Conservation (phyloP, 768 basidiomycete species). For the Suillus clintonianus region DNA sequence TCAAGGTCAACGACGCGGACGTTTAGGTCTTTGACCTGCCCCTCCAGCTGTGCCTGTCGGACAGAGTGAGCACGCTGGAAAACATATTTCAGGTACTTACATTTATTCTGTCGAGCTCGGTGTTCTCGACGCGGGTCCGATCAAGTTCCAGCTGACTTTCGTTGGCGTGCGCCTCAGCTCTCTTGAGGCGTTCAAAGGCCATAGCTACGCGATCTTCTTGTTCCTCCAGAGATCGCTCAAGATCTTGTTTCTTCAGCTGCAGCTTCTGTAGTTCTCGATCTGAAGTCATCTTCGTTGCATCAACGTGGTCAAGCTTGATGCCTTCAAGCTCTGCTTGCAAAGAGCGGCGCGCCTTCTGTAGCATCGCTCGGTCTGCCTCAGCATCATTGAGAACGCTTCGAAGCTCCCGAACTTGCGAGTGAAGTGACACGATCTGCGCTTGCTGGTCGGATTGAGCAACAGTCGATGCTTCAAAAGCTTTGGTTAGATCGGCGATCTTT, state of each 20-base stretch:
- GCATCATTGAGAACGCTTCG: slow-evolving; percentile 82
- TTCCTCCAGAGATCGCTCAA: slow-evolving; percentile 77
- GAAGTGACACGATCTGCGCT: slow-evolving; percentile 77
- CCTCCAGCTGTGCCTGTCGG: slow-evolving; percentile 75
- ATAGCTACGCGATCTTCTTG: slow-evolving; percentile 72
- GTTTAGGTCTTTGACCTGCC: slow-evolving; percentile 83
- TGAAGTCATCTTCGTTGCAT: slow-evolving; percentile 66
- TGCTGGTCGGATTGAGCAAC: slow-evolving; percentile 80
- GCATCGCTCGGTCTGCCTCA: slow-evolving; percentile 74
- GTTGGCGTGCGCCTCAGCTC: slow-evolving; percentile 73
- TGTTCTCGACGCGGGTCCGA: slow-evolving; percentile 78
- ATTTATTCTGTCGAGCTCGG: slow-evolving; percentile 75
- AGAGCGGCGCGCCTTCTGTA: slow-evolving; percentile 81
- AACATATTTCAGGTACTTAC: slow-evolving; percentile 39
- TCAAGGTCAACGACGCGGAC: slow-evolving; percentile 82
- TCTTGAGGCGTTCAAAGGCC: slow-evolving; percentile 78
- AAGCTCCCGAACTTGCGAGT: slow-evolving; percentile 85
- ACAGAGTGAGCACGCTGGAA: slow-evolving; percentile 5
- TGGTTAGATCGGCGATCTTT: slow-evolving; percentile 74
- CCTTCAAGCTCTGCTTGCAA: slow-evolving; percentile 80
- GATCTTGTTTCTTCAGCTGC: slow-evolving; percentile 78
- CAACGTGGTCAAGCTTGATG: slow-evolving; percentile 75
- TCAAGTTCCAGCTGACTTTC: slow-evolving; percentile 79
- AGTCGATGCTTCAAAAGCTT: slow-evolving; percentile 73
- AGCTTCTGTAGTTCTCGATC: slow-evolving; percentile 77